A percentile compares a stretch with the other conserved stretches of the same genome.
Conservation (phyloP, 2,329 filamentous ascomycete genomes). For the Apiospora phragmitis region DNA sequence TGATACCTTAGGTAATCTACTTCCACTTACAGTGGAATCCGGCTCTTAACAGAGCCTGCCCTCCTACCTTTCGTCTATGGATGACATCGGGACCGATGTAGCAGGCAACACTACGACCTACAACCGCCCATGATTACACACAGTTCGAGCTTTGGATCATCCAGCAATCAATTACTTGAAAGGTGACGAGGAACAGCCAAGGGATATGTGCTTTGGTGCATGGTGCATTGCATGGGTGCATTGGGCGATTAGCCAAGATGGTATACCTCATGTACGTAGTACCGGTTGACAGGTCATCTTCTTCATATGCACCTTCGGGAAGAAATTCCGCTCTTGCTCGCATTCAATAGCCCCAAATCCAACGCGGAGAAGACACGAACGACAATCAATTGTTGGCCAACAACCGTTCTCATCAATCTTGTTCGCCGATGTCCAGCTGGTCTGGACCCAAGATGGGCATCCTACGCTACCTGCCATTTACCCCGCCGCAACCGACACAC, state of each 20-base stretch:
- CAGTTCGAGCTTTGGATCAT: neutral
- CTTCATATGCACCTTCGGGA: neutral
- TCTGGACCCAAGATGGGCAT: neutral
- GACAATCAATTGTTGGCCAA: neutral
- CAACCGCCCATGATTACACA: neutral
- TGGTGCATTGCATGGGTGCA: neutral
- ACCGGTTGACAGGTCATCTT: neutral
- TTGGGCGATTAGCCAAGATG: neutral
- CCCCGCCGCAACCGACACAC: neutral
- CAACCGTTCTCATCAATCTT: neutral
- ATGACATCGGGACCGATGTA: neutral
- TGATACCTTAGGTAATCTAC: neutral
- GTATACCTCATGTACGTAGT: neutral
- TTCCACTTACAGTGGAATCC: neutral
- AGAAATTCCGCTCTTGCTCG: neutral
- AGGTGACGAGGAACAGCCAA: neutral
- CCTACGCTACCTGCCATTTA: neutral
- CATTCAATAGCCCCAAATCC: neutral
- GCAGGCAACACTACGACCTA: neutral
- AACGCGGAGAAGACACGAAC: neutral
- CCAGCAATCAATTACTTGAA: neutral
- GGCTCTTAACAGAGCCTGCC: neutral
- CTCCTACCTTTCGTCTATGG: neutral
- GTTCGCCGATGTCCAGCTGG: neutral
- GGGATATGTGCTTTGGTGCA: neutral